Conservation (phyloP, 495 filamentous ascomycete genomes). For the Podospora appendiculata region DNA sequence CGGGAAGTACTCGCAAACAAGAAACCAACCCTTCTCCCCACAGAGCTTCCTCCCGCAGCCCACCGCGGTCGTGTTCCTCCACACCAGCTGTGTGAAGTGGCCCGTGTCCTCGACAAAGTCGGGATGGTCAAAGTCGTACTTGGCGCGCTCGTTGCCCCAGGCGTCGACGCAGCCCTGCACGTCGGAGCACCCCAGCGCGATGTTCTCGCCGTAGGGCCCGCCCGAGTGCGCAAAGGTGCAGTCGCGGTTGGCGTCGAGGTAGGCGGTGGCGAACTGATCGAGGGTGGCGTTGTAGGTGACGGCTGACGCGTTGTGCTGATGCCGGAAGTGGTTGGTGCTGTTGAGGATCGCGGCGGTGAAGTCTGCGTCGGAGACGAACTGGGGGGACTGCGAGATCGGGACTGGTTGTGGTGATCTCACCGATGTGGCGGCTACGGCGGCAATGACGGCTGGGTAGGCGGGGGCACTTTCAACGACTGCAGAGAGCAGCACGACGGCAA, state of each 20-base stretch:
- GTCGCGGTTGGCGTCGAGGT: slow-evolving; percentile 13
- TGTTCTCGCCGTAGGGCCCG: slow-evolving; percentile 71
- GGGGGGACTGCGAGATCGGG: slow-evolving; percentile 18
- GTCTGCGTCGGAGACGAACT: slow-evolving; percentile 37
- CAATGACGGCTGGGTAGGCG: too few relatives aligned
- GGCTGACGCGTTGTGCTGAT: slow-evolving; percentile 51
- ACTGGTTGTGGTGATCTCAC: slow-evolving; percentile 22
- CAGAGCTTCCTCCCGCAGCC: slow-evolving; percentile 64
- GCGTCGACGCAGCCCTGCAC: slow-evolving; percentile 50
- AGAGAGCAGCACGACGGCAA: not conserved
- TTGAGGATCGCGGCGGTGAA: slow-evolving; percentile 57
- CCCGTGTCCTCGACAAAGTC: slow-evolving; percentile 61
- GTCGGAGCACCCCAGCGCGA: slow-evolving; percentile 60
- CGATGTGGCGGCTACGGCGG: too few relatives aligned
- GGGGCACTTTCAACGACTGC: not conserved
- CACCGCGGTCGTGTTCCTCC: slow-evolving; percentile 60
- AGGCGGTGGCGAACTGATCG: slow-evolving; percentile 40
- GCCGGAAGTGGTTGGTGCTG: slow-evolving; percentile 61
- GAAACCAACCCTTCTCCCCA: slow-evolving; percentile 52
- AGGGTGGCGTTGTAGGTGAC: slow-evolving; percentile 62
- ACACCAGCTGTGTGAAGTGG: slow-evolving; percentile 81
- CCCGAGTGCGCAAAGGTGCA: slow-evolving; percentile 59
- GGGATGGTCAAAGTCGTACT: slow-evolving; percentile 51
- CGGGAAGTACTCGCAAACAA: slow-evolving; percentile 77
- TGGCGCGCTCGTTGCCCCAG: slow-evolving; percentile 57